Conservation (phyloP, 768 basidiomycete genomes). For the Hortiboletus flavorubellus region DNA sequence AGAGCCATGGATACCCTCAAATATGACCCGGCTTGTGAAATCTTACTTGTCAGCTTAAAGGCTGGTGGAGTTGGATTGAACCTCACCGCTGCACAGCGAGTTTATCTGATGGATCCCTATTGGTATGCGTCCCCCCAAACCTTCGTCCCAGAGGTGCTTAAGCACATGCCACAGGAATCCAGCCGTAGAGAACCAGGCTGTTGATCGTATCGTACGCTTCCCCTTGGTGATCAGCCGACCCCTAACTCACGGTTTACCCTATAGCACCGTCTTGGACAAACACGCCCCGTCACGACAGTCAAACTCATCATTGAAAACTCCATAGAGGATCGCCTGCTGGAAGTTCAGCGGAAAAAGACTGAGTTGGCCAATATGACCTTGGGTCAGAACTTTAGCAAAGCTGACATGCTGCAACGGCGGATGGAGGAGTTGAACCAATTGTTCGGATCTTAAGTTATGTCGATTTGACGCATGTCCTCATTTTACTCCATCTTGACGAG, state of each 20-base stretch:
- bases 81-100: slow-evolving; percentile 88
- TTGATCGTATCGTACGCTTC: slow-evolving; percentile 86
- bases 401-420: slow-evolving; percentile 81
- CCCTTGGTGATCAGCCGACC: neutral
- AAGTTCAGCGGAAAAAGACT: slow-evolving; percentile 94
- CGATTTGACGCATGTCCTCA: slow-evolving; percentile 14
- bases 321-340: slow-evolving; percentile 88
- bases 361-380: slow-evolving; percentile 93
- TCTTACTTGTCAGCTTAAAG: slow-evolving; percentile 91
- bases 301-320: slow-evolving; percentile 93
- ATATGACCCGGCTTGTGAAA: slow-evolving; percentile 86
- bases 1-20: slow-evolving; percentile 92
- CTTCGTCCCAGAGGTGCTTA: neutral
- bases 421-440: slow-evolving; percentile 83
- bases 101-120: slow-evolving; percentile 96
- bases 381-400: slow-evolving; percentile 81
- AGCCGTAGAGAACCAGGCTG: slow-evolving; percentile 95
- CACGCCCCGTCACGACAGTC: slow-evolving; percentile 83
- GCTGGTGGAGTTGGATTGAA: slow-evolving; percentile 98
- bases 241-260: neutral
- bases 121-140: slow-evolving; percentile 48
- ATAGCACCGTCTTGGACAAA: slow-evolving; percentile 95
- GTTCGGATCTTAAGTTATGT: slow-evolving; percentile 48
- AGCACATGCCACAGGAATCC: slow-evolving; percentile 65
- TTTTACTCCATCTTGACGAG: slow-evolving; percentile 16